These are phyloP conservation scores for Rubia tinctorum DNA, from an alignment of 305 asterid species.

Conservation along the genomic window DNA sequence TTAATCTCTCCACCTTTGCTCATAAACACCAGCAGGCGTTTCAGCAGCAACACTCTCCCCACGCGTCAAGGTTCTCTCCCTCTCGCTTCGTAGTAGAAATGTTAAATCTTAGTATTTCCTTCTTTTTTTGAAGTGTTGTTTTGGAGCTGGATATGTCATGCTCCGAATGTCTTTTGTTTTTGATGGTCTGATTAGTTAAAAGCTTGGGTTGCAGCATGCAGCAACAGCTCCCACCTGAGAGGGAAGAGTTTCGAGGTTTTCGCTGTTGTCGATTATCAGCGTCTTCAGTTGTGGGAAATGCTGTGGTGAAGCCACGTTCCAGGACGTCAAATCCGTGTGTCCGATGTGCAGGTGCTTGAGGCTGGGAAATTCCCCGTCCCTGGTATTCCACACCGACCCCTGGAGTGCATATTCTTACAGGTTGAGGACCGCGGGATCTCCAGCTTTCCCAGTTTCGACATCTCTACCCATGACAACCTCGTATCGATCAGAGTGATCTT, in stretches of 20 bases:
- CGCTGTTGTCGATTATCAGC: constrained; percentile 30
- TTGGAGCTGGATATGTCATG: no score
- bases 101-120: no score
- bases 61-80: no score
- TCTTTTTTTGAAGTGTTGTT: no score
- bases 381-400: constrained; percentile 26
- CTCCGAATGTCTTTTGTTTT: no score
- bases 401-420: constrained; percentile 25
- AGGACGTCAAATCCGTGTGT: constrained; percentile 17
- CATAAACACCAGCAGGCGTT: no score
- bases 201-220: no score
- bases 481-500: constrained; percentile 16
- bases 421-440: not conserved
- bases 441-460: constrained; percentile 14
- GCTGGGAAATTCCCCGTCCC: constrained; percentile 13
- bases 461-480: not conserved
- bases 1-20: no score
- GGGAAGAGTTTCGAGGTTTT: constrained; percentile 26
- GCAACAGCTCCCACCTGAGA: not conserved
- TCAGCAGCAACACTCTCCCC: no score
- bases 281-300: constrained; percentile 32
- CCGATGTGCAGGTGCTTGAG: not conserved
- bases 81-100: no score
- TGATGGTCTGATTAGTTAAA: no score
- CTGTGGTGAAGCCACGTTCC: constrained; percentile 26